Conservation (phyloP, 2,329 filamentous ascomycete species). For the Botrytis sinoallii region DNA sequence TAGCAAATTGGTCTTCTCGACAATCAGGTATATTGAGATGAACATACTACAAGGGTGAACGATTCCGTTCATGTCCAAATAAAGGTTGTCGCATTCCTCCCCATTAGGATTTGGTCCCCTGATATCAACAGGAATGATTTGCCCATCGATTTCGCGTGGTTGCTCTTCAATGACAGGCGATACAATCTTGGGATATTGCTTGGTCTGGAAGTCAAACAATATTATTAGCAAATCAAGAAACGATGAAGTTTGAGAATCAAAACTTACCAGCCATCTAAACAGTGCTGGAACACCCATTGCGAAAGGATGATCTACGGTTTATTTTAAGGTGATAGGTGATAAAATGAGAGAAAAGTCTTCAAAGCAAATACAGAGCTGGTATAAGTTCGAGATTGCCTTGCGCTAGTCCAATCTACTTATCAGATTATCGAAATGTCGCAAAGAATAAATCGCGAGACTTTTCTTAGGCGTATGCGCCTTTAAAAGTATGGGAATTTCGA, state of each 20-base stretch:
- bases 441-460: constrained; percentile 1
- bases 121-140: constrained; percentile 78
- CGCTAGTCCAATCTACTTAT: not conserved
- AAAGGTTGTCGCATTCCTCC: constrained; percentile 96
- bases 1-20: not conserved
- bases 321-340: not conserved
- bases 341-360: not conserved
- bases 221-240: constrained; percentile 6
- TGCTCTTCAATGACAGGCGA: constrained; percentile 85
- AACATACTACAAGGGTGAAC: constrained; percentile 80
- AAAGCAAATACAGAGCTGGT: not conserved
- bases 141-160: constrained; percentile 78
- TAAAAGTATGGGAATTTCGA: not conserved
- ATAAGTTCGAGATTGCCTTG: constrained; percentile 3
- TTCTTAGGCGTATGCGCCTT: not conserved
- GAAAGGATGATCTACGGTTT: not conserved
- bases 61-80: constrained; percentile 99
- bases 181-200: constrained; percentile 96
- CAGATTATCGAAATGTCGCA: not conserved
- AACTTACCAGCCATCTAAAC: constrained; percentile 77
- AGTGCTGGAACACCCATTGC: constrained; percentile 38
- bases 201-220: constrained; percentile 52
- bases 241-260: not conserved
- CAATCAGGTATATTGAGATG: not conserved
- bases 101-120: constrained; percentile 89